These are phyloP conservation scores for Talaromyces proteolyticus DNA, from an alignment of 495 filamentous ascomycete species.

Conservation along the genomic window DNA sequence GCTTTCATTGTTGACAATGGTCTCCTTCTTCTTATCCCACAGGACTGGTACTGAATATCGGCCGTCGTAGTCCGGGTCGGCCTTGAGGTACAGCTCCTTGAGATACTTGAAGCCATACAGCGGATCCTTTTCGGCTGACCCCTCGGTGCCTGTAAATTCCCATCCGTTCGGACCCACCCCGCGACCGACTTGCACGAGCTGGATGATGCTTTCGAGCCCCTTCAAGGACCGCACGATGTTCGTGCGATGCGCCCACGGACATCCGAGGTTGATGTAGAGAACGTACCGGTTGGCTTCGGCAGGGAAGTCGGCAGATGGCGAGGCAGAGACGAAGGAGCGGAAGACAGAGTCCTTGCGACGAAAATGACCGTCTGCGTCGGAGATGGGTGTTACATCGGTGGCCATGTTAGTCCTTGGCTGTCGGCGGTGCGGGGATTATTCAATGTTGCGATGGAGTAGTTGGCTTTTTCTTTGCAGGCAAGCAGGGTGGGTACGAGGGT, in stretches of 20 bases:
- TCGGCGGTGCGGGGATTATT: not conserved
- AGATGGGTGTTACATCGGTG: too few relatives aligned
- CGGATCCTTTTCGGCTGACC: conserved; percentile 54
- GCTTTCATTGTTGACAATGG: conserved; percentile 81
- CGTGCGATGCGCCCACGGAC: conserved; percentile 80
- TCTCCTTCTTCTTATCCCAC: conserved; percentile 66
- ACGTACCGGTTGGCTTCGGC: conserved; percentile 73
- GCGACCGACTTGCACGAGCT: conserved; percentile 63
- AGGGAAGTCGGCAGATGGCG: conserved; percentile 56
- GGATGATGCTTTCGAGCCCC: conserved; percentile 67
- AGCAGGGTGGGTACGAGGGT: too few relatives aligned
- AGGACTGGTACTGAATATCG: conserved; percentile 76
- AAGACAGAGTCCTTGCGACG: conserved; percentile 41
- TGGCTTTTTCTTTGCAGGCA: too few relatives aligned
- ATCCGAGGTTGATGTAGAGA: conserved; percentile 69
- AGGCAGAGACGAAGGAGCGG: conserved; percentile 43
- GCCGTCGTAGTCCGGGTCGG: conserved; percentile 62
- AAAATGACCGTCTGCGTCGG: conserved; percentile 32
- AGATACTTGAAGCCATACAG: conserved; percentile 58
- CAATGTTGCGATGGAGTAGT: too few relatives aligned
- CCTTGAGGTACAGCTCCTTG: conserved; percentile 66
- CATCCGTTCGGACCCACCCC: conserved; percentile 62
- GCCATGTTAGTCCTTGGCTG: not conserved
- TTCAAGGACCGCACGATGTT: conserved; percentile 74
- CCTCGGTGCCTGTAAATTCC: conserved; percentile 59